phyloP scores from a whole-genome alignment of 1,284 basidiomycete genomes.

The Inonotus hispidus region DNA sequence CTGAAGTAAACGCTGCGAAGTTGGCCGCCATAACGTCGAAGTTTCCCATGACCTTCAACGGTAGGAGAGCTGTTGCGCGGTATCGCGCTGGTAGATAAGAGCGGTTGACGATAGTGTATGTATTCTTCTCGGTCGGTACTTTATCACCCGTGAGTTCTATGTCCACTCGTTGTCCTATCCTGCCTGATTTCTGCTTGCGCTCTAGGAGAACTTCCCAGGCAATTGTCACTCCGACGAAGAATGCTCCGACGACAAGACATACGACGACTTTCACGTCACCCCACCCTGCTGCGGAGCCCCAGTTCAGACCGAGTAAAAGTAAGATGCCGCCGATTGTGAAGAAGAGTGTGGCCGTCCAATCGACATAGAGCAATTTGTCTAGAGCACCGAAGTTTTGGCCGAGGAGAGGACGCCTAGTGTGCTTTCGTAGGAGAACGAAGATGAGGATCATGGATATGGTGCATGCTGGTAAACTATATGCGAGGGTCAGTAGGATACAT shows the following conservation, averaged over 20 bases:
- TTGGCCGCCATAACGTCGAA: constrained; percentile 36
- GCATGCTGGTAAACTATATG: constrained; percentile 27
- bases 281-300: constrained; percentile 32
- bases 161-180: background rate
- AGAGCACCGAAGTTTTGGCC: constrained; percentile 16
- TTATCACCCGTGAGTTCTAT: background rate
- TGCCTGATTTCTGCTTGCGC: constrained; percentile 9
- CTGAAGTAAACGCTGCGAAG: constrained; percentile 35
- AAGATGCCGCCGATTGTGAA: constrained; percentile 33
- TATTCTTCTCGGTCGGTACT: background rate
- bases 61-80: constrained; percentile 37
- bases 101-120: background rate
- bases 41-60: constrained; percentile 30
- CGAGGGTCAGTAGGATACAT: background rate
- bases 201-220: constrained; percentile 34
- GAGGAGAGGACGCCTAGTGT: constrained; percentile 26
- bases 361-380: constrained; percentile 34
- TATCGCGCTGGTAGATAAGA: constrained; percentile 21
- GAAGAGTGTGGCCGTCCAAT: constrained; percentile 41
- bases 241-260: constrained; percentile 33
- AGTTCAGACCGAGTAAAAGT: constrained; percentile 34
- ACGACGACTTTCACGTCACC: constrained; percentile 29
- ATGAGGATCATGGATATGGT: constrained; percentile 34
- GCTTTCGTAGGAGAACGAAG: constrained; percentile 37
- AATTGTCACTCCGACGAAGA: constrained; percentile 35